A percentile compares a stretch with the other conserved stretches of the same genome.
These are phyloP conservation scores for Cladorrhinum sp. DNA, from an alignment of 2,329 filamentous ascomycete genomes.

Conservation along the genomic window DNA sequence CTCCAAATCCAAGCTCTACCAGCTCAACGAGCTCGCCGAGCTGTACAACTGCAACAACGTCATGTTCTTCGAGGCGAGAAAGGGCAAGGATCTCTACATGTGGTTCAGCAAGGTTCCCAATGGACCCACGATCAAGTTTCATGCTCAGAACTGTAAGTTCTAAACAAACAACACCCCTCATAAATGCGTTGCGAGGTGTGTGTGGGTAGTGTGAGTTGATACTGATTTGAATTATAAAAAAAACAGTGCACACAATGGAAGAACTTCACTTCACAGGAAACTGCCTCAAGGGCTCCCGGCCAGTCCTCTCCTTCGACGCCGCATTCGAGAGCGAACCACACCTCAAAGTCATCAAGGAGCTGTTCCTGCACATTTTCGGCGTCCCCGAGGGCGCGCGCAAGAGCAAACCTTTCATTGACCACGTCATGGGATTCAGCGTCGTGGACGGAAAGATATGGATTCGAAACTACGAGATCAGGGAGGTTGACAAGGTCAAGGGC, in stretches of 20 bases:
- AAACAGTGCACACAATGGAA: constrained; percentile 87
- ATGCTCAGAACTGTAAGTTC: constrained; percentile 69
- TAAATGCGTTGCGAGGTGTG: no score
- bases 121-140: constrained; percentile 60
- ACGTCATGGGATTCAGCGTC: constrained; percentile 87
- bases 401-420: constrained; percentile 93
- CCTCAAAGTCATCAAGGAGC: constrained; percentile 79
- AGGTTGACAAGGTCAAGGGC: constrained; percentile 64
- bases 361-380: constrained; percentile 86
- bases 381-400: constrained; percentile 86
- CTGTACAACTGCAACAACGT: constrained; percentile 87
- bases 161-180: neutral
- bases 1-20: constrained; percentile 83
- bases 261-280: constrained; percentile 97
- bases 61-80: constrained; percentile 92
- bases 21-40: constrained; percentile 71
- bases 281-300: constrained; percentile 88
- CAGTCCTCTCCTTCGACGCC: constrained; percentile 86
- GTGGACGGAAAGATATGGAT: constrained; percentile 96
- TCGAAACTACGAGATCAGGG: constrained; percentile 87
- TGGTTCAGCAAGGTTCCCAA: constrained; percentile 93
- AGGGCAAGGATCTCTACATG: constrained; percentile 89
- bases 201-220: no score
- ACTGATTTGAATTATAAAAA: neutral
- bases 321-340: constrained; percentile 81